Base-by-base conservation (phyloP, 179 eudicot species). In the Vitellaria paradoxa region DNA sequence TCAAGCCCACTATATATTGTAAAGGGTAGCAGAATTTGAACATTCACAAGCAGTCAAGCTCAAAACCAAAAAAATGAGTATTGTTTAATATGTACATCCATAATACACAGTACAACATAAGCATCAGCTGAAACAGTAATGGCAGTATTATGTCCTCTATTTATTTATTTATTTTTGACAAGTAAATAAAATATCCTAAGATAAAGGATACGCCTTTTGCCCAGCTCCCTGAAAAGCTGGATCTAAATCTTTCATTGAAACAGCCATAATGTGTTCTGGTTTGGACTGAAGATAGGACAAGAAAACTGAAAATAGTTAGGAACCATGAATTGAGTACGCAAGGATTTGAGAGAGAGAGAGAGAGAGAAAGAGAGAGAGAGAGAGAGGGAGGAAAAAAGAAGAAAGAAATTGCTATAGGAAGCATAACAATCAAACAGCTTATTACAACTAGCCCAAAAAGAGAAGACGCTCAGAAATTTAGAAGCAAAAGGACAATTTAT, bases 201-300 rank as follows among this genome's bases (percentile, higher is more conserved):
- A 73, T 8, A 79, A 92, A 92, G 98, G 98, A 94, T 94, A 94
- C 98, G 96, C 96, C 85, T 94, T 94, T 81, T 94, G 98, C 76
- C 98, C 98, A 74, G 89, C 92, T 70, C 96, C 97, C 81, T 94
- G 98, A 77, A 94, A 94, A 77, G 97, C 92, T 26, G 94, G 87
- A 85, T 92, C 98, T 75, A 92, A 82, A 84, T 91, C 92, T 85
- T 85, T 91, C 89, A 89, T 88, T 53, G 96, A 92, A 82, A 89
- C 93, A 81, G 98, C 84, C 98, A 94, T 94, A 61, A 7, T 81
- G 75, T 70, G 73, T 45, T 63, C 61, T 8, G 14, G 23, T 71
- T 75, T 62, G 55, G 74, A 62, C 75, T 68, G 68, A 78, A 82
- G 69, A 21, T 62, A 76, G 65, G 75, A 65, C 68, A 50, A 56